Evolutionary conservation across 768 basidiomycete genomes (phyloP), one percentile per base, ranked within the genome.

Genomic region (Solioccasus polychromus): DNA sequence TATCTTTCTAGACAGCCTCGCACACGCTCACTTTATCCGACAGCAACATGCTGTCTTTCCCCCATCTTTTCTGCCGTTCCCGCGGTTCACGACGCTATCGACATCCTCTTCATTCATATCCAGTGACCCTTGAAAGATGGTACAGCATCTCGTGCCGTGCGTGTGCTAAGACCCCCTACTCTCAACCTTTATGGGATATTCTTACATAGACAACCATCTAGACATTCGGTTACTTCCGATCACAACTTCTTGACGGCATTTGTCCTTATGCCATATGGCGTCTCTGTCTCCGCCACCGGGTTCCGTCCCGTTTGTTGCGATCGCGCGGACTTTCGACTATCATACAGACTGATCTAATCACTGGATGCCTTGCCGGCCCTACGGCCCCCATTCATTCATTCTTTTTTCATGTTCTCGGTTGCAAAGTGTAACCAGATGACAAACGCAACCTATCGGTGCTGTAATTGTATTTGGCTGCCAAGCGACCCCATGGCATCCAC

Each of bases 251-350:
- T 62, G 30, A 63, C 57, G 55, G 62, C 58, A 64, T 55, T 42
- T 23, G 37, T 44, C 35, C 55, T 44, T 57, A 37, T 50, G 45
- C 61, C 59, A 61, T 56, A 61, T 59, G 59, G 57, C 28, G 29
- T 38, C 24, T 41, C 35, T 40, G 48, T 37, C 50, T 34, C 39
- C 37, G 51, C 51, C 63, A 60, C 55, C 62, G 60, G 62, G 47
- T 50, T 58, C 53, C 61, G 62, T 63, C 39, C 58, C 63, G 58
- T 47, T 47, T 39, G 45, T 46, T 46, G 45, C 44, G 48, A 60
- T 60, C 54, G 53, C 46, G 60, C 60, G 60, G 62, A 54, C 41
- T 44, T 56, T 44, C 18, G 37, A 48, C 49, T 29, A 44, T 49
- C 54, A 42, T 32, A 42, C 22, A 42, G 42, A 48, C 46, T 50